Conservation (phyloP, 2,329 filamentous ascomycete species). For the Lachnum nothofagi region DNA sequence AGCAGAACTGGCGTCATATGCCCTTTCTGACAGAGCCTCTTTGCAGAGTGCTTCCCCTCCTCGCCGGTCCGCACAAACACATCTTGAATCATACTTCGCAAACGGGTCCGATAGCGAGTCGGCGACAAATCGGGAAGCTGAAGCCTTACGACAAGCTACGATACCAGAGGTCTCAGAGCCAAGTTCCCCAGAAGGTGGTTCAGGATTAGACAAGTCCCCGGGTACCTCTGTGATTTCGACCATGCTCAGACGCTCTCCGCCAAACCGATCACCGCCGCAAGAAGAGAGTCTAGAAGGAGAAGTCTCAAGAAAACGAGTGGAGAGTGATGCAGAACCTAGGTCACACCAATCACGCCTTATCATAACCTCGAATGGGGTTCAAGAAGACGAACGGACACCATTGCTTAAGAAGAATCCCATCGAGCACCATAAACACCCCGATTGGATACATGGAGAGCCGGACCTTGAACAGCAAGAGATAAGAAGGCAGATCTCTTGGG, state of each 20-base stretch:
- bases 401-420: conserved; percentile 22
- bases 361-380: conserved; percentile 22
- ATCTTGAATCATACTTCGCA: conserved; percentile 28
- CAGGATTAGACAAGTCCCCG: conserved; percentile 29
- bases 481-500: conserved; percentile 23
- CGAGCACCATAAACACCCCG: conserved; percentile 21
- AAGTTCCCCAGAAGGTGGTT: conserved; percentile 42
- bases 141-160: conserved; percentile 39
- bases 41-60: conserved; percentile 29
- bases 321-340: conserved; percentile 4
- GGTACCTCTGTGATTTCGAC: conserved; percentile 45
- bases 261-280: conserved; percentile 20
- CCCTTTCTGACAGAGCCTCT: conserved; percentile 58
- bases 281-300: conserved; percentile 2
- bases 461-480: conserved; percentile 29
- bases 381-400: conserved; percentile 29
- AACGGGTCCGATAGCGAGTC: conserved; percentile 22
- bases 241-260: conserved; percentile 41
- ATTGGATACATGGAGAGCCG: conserved; percentile 30
- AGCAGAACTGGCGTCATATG: conserved; percentile 77
- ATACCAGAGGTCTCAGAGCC: conserved; percentile 61
- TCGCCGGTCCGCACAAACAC: conserved; percentile 19
- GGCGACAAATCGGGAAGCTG: conserved; percentile 15
- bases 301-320: conserved; percentile 6
- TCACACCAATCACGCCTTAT: conserved; percentile 19